Base-by-base conservation (phyloP, 306 rosid species). In the Vicia faba region DNA sequence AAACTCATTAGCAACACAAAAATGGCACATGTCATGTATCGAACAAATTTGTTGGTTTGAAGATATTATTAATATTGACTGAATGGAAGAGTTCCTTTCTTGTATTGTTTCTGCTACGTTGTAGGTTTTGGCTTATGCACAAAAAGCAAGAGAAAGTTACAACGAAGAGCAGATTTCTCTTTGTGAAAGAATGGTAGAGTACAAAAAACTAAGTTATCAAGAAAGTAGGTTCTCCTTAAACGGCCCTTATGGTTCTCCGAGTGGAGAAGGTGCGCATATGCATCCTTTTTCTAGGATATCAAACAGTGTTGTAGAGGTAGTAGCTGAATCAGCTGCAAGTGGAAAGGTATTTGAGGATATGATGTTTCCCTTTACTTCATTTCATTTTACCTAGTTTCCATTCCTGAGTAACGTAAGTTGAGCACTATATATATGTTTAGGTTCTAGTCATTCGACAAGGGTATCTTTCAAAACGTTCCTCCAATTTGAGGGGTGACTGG, bases 401-500 rank as follows among this genome's bases (percentile, higher is more conserved):
- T 58, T 49, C 48, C 25, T 51, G 11, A 72, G 13, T 44, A 36
- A 68, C 54, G 54, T 50, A 51, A 62, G 48, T n/a, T 72, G 38
- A 40, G 33, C 71, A 68, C 51, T 51, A 39, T 39, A 41, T 49
- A 54, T 55, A 54, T 38, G 44, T 66, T 76, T 73, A 89, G 95
- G 82, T 89, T 66, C 91, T 81, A 80, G 81, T 83, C 61, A 79
- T 89, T 80, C 73, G 95, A 41, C 91, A 87, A 84, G 96, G 96
- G 10, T 89, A 78, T 85, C 91, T 89, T 29, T 87, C 91, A 39
- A 89, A 89, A 57, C 89, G 95, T 44, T 89, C 96, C 40, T 81
- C 91, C 75, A 87, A 78, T 65, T 80, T 89, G 68, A 87, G 96
- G 77, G 96, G 73, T 64, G 95, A 80, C 66, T 89, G 96, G 96